Percentiles rank a stretch among this genome's conserved stretches.
phyloP scores from a whole-genome alignment of 257 asterid genomes.

The Capsicum chinense region DNA sequence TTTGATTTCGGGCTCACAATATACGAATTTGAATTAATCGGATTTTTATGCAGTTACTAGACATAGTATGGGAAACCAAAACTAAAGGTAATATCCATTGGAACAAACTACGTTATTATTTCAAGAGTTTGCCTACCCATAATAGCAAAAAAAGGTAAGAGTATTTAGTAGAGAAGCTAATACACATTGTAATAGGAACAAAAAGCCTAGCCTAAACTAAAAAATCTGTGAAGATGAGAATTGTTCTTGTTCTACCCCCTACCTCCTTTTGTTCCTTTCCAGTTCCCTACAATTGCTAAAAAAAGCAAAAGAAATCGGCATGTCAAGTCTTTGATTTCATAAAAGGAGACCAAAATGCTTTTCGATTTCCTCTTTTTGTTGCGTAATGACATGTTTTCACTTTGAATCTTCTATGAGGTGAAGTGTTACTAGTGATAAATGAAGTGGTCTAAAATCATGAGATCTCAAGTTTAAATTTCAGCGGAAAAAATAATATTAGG shows the following conservation, averaged over 20 bases:
- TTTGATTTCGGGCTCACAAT: too few species aligned
- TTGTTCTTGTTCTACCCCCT: background rate
- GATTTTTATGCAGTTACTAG: too few species aligned
- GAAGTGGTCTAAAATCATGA: background rate
- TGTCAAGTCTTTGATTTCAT: constrained; percentile 14
- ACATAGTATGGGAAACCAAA: too few species aligned
- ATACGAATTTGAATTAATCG: too few species aligned
- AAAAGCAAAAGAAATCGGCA: background rate
- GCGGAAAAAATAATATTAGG: background rate
- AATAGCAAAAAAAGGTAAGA: background rate
- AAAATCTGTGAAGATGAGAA: background rate
- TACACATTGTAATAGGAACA: background rate
- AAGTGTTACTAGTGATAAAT: background rate
- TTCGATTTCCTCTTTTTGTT: background rate
- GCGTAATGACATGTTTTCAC: background rate
- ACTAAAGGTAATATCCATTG: too few species aligned
- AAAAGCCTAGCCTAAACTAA: background rate
- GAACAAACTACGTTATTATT: too few species aligned
- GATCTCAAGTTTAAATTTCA: background rate
- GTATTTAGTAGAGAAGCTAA: background rate
- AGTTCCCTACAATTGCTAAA: background rate
- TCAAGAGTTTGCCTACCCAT: background rate
- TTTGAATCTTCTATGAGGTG: background rate
- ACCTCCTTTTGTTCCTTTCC: background rate
- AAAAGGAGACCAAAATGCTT: constrained; percentile 2